Percentiles rank a stretch among this genome's conserved stretches.
These are phyloP conservation scores for Xylaria arbuscula DNA, from an alignment of 2,329 filamentous ascomycete species.

Conservation along the genomic window DNA sequence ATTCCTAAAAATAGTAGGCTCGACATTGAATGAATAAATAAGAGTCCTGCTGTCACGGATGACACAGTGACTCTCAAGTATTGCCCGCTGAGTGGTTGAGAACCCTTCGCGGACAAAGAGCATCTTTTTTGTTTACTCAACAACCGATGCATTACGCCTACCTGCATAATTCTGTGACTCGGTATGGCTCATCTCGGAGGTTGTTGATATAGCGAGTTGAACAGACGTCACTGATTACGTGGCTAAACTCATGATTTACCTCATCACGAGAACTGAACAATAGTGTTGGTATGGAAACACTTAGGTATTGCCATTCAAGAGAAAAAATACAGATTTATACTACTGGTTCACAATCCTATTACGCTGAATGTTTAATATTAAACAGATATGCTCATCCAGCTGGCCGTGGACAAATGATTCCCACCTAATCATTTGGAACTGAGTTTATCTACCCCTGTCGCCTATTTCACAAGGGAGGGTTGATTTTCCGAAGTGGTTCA, in stretches of 20 bases:
- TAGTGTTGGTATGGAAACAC: slow-evolving; percentile 7
- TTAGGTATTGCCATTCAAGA: slow-evolving; percentile 3
- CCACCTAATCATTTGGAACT: background rate
- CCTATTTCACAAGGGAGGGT: background rate
- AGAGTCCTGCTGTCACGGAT: too few species aligned
- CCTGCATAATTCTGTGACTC: background rate
- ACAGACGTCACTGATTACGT: slow-evolving; percentile 1
- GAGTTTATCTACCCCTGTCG: background rate
- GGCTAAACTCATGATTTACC: background rate
- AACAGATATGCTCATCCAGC: background rate
- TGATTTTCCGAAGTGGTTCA: slow-evolving; percentile 11
- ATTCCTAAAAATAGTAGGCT: background rate
- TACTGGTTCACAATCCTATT: background rate
- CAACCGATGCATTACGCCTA: background rate
- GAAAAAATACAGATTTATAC: background rate
- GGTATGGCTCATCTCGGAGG: background rate
- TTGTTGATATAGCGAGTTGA: background rate
- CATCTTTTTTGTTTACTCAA: too few species aligned
- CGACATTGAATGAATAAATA: background rate
- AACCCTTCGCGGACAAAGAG: too few species aligned
- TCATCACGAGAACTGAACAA: background rate
- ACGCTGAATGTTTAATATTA: background rate
- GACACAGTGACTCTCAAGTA: too few species aligned
- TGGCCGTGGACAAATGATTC: background rate
- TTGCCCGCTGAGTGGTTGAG: too few species aligned